Evolutionary conservation across 768 basidiomycete species (phyloP).

Genomic region (Jaapia argillacea): DNA sequence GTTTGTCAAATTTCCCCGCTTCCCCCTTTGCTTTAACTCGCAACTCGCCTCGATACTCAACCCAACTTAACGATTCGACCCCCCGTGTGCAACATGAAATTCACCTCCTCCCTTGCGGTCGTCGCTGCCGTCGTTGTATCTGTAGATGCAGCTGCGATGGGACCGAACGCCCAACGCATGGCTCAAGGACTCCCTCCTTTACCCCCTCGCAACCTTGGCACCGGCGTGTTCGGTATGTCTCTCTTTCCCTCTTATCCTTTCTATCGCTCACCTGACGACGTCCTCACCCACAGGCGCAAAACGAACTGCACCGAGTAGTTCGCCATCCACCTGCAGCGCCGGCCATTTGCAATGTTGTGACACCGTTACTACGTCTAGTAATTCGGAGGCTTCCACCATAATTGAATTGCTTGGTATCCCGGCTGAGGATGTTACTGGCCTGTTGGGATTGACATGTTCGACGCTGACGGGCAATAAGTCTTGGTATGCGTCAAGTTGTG

Average conservation of each 20-base stretch:
- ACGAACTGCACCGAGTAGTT: conserved; percentile 4
- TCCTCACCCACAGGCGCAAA: conserved; percentile 2
- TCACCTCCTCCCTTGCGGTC: conserved; percentile 23
- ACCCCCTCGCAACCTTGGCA: conserved; percentile 21
- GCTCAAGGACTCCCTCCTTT: conserved; percentile 42
- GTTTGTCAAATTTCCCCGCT: no score
- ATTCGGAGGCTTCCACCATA: conserved; percentile 4
- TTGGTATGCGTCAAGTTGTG: no score
- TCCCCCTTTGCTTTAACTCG: no score
- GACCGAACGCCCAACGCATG: conserved; percentile 43
- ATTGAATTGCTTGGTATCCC: not conserved
- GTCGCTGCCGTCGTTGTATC: conserved; percentile 26
- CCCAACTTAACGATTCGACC: no score
- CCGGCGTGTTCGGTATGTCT: conserved; percentile 8
- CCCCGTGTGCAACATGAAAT: conserved; percentile 34
- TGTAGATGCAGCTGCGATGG: conserved; percentile 24
- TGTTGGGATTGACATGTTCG: no score
- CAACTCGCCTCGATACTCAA: no score
- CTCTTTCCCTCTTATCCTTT: not conserved
- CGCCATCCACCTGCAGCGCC: conserved; percentile 24
- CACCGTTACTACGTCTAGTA: not conserved
- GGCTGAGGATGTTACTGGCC: no score
- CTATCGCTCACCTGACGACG: not conserved
- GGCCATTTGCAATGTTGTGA: conserved; percentile 18
- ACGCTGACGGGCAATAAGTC: no score